These are phyloP conservation scores for Gliomastix tumulicola DNA, from an alignment of 2,329 filamentous ascomycete genomes.

Conservation along the genomic window DNA sequence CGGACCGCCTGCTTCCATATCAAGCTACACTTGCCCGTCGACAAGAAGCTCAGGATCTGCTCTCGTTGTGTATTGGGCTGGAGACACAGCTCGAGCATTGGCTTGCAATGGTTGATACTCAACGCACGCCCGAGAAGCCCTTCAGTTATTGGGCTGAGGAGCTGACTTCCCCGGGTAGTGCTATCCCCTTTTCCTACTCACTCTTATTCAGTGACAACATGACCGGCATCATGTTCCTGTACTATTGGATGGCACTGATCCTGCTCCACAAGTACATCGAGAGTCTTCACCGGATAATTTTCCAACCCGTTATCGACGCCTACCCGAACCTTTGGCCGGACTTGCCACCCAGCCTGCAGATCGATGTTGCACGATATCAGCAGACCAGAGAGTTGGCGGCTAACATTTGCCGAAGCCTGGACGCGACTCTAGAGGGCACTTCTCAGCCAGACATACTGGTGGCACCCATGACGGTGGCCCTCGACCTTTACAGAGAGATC, in stretches of 20 bases:
- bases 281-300: slow-evolving; percentile 33
- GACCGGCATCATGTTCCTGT: slow-evolving; percentile 39
- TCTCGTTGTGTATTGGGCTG: slow-evolving; percentile 38
- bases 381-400: slow-evolving; percentile 36
- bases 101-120: slow-evolving; percentile 23
- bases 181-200: slow-evolving; percentile 35
- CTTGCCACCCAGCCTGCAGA: slow-evolving; percentile 25
- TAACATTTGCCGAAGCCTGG: slow-evolving; percentile 43
- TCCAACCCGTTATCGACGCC: slow-evolving; percentile 32
- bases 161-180: slow-evolving; percentile 14
- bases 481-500: slow-evolving; percentile 33
- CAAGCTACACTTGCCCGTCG: slow-evolving; percentile 32
- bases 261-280: slow-evolving; percentile 41
- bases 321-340: slow-evolving; percentile 30
- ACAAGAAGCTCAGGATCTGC: slow-evolving; percentile 37
- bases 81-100: slow-evolving; percentile 42
- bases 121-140: slow-evolving; percentile 12
- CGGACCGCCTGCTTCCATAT: slow-evolving; percentile 31
- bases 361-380: slow-evolving; percentile 30
- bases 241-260: slow-evolving; percentile 47
- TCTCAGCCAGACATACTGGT: slow-evolving; percentile 39
- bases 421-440: slow-evolving; percentile 34
- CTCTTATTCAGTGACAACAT: slow-evolving; percentile 36
- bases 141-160: slow-evolving; percentile 33
- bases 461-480: slow-evolving; percentile 32